These are phyloP conservation scores for Neonectria neomacrospora DNA, from an alignment of 2,329 filamentous ascomycete genomes.

Conservation along the genomic window DNA sequence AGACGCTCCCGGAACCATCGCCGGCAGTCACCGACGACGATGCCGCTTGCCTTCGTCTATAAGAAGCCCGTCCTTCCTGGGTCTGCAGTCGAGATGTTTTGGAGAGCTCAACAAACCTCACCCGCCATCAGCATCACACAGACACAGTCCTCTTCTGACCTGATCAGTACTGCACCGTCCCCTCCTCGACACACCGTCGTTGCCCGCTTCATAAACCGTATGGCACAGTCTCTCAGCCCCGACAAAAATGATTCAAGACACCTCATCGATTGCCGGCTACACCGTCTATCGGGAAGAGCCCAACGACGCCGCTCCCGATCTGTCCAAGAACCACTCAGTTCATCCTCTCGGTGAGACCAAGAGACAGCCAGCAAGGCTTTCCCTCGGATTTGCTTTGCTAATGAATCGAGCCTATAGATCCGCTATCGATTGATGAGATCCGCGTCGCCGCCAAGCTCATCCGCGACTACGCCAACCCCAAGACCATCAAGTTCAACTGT, in stretches of 20 bases:
- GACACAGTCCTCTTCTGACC: not conserved
- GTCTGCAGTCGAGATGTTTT: not conserved
- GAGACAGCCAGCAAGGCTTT: too few relatives aligned
- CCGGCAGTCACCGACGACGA: slow-evolving; percentile 29
- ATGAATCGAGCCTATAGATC: slow-evolving; percentile 51
- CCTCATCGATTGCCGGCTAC: slow-evolving; percentile 57
- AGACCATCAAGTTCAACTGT: slow-evolving; percentile 64
- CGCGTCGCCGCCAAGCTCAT: slow-evolving; percentile 61
- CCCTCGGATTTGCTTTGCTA: not conserved
- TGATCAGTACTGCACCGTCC: not conserved
- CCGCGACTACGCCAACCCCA: slow-evolving; percentile 50
- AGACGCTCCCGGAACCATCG: slow-evolving; percentile 14
- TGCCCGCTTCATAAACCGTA: slow-evolving; percentile 31
- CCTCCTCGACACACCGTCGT: slow-evolving; percentile 19
- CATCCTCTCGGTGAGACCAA: slow-evolving; percentile 51
- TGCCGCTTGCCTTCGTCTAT: slow-evolving; percentile 32
- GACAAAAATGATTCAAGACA: slow-evolving; percentile 54
- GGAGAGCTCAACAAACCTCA: not conserved
- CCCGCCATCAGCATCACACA: slow-evolving; percentile 3
- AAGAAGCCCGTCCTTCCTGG: slow-evolving; percentile 38
- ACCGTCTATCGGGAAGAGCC: slow-evolving; percentile 57
- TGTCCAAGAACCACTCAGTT: slow-evolving; percentile 45
- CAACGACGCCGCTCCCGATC: slow-evolving; percentile 51
- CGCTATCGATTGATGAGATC: slow-evolving; percentile 66
- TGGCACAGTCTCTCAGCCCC: slow-evolving; percentile 44